Evolutionary conservation across 805 yeast genomes (phyloP), one percentile per base, ranked within the genome.

Genomic region (Saccharomycodes ludwigii): DNA sequence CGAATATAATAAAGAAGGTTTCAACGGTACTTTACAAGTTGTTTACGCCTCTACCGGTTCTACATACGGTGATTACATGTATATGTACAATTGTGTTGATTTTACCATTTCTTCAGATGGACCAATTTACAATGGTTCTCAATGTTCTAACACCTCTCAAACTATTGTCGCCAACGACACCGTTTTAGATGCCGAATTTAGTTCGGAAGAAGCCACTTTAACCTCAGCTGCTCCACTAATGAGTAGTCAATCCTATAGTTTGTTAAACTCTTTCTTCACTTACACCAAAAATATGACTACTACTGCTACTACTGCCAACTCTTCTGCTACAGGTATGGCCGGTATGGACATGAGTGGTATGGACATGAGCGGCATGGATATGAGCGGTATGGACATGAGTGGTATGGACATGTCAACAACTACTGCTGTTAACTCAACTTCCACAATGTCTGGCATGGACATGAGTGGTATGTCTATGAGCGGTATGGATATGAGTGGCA

Each of bases 31-130:
- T 13, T 32, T 52, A 12, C 57, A 52, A 39, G 49, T 50, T 10
- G 39, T 49, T 13, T 40, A 34, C 27, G 48, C 41, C 16, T 45
- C 43, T 26, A 33, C 43, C 2, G 32, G 40, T 7, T 44, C 38
- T 5, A 27, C 28, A 4, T 33, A 35, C 5, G 44, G 43, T 7
- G 43, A 37, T 18, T 46, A 41, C 32, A 41, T 36, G 1, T 42
- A 37, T 35, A 48, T 50, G 47, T 50, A 43, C 38, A 51, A 51
- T 34, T 52, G 56, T 40, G 41, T 52, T 12, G 56, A 51, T 36
- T 41, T 52, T 24, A 31, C 38, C 13, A 44, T 52, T 30, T 35
- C 43, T 25, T 33, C 42, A 6, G 43, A 45, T 17, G 56, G 55
- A 18, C 50, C 49, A 14, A 16, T 12, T 3, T 52, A 27, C 24